Conservation (phyloP, 2,329 filamentous ascomycete species). For the Fusarium temperatum region DNA sequence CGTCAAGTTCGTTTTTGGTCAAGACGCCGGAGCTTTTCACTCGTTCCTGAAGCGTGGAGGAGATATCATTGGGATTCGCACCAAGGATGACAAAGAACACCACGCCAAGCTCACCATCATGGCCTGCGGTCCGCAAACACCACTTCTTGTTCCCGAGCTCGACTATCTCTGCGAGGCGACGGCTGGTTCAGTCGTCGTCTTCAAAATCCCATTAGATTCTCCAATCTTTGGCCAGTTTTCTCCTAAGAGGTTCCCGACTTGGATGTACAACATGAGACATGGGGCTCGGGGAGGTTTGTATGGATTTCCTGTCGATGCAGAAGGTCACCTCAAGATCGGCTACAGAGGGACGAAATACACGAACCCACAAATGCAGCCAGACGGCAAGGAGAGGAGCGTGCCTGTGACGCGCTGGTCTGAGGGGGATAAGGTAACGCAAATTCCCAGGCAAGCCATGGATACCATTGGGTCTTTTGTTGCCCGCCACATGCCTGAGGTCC, state of each 20-base stretch:
- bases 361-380: conserved; percentile 48
- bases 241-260: conserved; percentile 56
- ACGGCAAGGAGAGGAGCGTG: conserved; percentile 50
- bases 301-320: conserved; percentile 39
- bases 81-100: conserved; percentile 48
- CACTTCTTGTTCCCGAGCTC: conserved; percentile 51
- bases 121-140: conserved; percentile 57
- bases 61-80: conserved; percentile 50
- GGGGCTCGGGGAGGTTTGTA: conserved; percentile 36
- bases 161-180: conserved; percentile 58
- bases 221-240: conserved; percentile 52
- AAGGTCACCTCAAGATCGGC: conserved; percentile 42
- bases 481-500: conserved; percentile 54
- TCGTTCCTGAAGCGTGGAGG: conserved; percentile 34
- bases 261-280: conserved; percentile 43
- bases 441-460: conserved; percentile 21
- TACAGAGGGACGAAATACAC: conserved; percentile 48
- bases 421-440: conserved; percentile 17
- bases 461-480: conserved; percentile 44
- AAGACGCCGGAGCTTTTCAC: conserved; percentile 44
- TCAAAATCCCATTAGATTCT: conserved; percentile 51
- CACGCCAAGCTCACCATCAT: conserved; percentile 48
- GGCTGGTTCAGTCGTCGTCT: conserved; percentile 54
- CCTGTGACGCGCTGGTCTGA: conserved; percentile 51
- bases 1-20: conserved; percentile 53